Evolutionary conservation across 192 early-diverging fungal species (phyloP).

Genomic region (Coemansia sp.): DNA sequence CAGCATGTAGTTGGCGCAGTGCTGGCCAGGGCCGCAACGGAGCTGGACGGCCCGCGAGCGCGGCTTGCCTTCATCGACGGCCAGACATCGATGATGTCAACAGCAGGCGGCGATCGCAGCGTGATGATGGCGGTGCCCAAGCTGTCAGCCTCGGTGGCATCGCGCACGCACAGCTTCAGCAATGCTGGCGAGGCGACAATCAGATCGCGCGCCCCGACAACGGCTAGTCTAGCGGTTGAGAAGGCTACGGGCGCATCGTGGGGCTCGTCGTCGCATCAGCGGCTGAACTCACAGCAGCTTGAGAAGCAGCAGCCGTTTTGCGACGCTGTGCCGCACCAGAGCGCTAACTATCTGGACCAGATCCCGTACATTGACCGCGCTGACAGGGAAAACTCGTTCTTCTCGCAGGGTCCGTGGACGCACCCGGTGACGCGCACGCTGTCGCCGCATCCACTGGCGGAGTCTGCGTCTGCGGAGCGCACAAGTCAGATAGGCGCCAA

Average conservation of each 20-base stretch:
- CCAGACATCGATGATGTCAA: conserved; percentile 5
- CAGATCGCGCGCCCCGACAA: conserved; percentile 43
- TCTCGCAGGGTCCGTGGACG: conserved; percentile 47
- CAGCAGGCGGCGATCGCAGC: not conserved
- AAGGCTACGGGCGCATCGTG: conserved; percentile 21
- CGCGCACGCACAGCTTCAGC: conserved; percentile 30
- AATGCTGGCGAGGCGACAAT: conserved; percentile 15
- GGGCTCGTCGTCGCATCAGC: not conserved
- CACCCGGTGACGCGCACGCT: conserved; percentile 28
- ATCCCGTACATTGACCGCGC: conserved; percentile 53
- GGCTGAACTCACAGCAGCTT: not conserved
- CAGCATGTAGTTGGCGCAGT: conserved; percentile 19
- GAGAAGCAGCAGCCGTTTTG: conserved; percentile 3
- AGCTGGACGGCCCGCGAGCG: conserved; percentile 13
- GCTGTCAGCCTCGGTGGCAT: conserved; percentile 9
- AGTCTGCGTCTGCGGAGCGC: not conserved
- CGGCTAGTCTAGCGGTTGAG: conserved; percentile 49
- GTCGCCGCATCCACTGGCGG: conserved; percentile 4
- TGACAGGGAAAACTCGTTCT: conserved; percentile 44
- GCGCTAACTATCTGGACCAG: conserved; percentile 24
- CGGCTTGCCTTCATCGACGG: conserved; percentile 37
- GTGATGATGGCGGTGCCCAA: conserved; percentile 23
- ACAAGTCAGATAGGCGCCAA: not conserved
- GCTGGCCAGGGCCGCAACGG: conserved; percentile 17
- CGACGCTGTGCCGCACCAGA: not conserved